phyloP scores from a whole-genome alignment of 2,329 filamentous ascomycete species.

The Clarireedia monteithiana region DNA sequence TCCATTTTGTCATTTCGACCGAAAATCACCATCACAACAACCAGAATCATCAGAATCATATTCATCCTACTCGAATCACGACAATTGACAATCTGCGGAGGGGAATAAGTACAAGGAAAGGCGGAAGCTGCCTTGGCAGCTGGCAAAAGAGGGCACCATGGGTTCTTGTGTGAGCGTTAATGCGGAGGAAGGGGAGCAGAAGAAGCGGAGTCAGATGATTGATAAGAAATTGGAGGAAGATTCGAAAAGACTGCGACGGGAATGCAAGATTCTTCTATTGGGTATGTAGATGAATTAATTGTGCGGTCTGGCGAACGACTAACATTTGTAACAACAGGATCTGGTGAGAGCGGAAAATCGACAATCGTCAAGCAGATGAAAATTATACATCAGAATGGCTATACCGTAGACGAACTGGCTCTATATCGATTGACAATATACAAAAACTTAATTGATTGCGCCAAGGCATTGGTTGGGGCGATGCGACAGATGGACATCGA shows the following conservation, averaged over 20 bases:
- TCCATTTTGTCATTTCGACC: not conserved
- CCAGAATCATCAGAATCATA: not conserved
- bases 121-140: conserved; percentile 26
- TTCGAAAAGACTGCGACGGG: conserved; percentile 80
- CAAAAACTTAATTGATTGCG: conserved; percentile 96
- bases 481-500: conserved; percentile 89
- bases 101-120: conserved; percentile 13
- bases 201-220: conserved; percentile 94
- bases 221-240: conserved; percentile 92
- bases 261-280: conserved; percentile 97
- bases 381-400: conserved; percentile 98
- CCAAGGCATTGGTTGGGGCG: conserved; percentile 83
- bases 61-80: not conserved
- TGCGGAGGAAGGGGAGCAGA: conserved; percentile 76
- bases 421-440: conserved; percentile 95
- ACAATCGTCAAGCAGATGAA: conserved; percentile 99
- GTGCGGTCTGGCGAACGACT: conserved; percentile 11
- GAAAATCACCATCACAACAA: not conserved
- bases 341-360: conserved; percentile 96
- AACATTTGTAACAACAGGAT: conserved; percentile 50
- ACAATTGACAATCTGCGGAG: not conserved
- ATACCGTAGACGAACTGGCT: conserved; percentile 86
- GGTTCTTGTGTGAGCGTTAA: conserved; percentile 88
- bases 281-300: conserved; percentile 48
- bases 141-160: conserved; percentile 48